phyloP scores from a whole-genome alignment of 495 filamentous ascomycete species.

The Xylaria nigripes region DNA sequence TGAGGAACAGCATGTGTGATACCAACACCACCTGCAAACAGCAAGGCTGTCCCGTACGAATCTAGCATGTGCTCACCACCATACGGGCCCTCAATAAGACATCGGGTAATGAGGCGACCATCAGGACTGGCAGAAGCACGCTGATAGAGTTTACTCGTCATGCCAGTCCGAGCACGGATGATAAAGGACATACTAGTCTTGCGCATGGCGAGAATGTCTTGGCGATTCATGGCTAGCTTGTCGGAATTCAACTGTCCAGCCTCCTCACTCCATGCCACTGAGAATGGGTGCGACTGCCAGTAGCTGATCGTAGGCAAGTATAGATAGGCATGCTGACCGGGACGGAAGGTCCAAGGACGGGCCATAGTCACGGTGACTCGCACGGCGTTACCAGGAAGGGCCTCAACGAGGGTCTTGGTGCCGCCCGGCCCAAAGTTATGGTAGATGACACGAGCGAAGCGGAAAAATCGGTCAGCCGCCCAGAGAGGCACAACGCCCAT shows the following conservation, averaged over 20 bases:
- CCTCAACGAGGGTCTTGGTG: constrained; percentile 51
- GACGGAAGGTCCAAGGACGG: constrained; percentile 63
- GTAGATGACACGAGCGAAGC: constrained; percentile 48
- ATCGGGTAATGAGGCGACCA: constrained; percentile 50
- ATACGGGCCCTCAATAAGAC: constrained; percentile 78
- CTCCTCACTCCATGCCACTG: constrained; percentile 56
- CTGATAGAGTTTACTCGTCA: constrained; percentile 69
- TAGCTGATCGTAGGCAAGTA: constrained; percentile 70
- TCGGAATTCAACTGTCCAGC: constrained; percentile 38
- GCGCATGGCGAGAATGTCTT: constrained; percentile 46
- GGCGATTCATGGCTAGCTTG: constrained; percentile 48
- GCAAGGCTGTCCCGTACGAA: constrained; percentile 77
- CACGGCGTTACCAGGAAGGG: constrained; percentile 55
- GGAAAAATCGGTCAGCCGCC: constrained; percentile 52
- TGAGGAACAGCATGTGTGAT: constrained; percentile 82
- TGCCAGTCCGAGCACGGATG: constrained; percentile 69
- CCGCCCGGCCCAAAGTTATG: constrained; percentile 60
- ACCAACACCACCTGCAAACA: constrained; percentile 81
- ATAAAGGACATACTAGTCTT: constrained; percentile 70
- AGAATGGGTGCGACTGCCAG: constrained; percentile 63
- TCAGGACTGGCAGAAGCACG: constrained; percentile 53
- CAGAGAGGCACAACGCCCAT: constrained; percentile 55
- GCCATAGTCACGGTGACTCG: constrained; percentile 69
- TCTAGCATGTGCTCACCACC: constrained; percentile 56
- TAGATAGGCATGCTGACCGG: constrained; percentile 73